phyloP scores from a whole-genome alignment of 2,329 filamentous ascomycete genomes.

The Epicoccum sorghinum region DNA sequence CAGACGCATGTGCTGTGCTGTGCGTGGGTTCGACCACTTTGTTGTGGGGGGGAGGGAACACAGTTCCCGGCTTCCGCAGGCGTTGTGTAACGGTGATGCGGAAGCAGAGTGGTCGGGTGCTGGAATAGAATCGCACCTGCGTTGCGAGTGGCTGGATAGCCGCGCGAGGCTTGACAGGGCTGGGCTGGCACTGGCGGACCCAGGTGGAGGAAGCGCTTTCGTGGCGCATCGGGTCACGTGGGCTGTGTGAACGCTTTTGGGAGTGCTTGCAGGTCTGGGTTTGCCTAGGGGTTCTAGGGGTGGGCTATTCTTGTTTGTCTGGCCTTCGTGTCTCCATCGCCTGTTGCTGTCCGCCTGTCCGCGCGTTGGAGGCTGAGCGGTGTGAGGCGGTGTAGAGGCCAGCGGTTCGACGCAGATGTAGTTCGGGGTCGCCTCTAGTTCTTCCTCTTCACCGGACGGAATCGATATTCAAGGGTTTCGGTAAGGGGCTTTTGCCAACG shows the following conservation, averaged over 20 bases:
- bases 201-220: neutral
- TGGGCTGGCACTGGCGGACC: too few species aligned
- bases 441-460: neutral
- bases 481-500: slow-evolving; percentile 6
- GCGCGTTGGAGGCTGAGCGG: slow-evolving; percentile 1
- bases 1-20: slow-evolving; percentile 3
- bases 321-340: neutral
- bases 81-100: slow-evolving; percentile 18
- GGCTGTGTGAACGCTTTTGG: slow-evolving; percentile 10
- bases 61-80: slow-evolving; percentile 16
- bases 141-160: slow-evolving; percentile 4
- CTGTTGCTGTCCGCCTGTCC: neutral
- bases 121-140: too few species aligned
- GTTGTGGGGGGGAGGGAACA: too few species aligned
- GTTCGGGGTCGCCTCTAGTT: neutral
- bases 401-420: slow-evolving; percentile 6
- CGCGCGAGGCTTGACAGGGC: slow-evolving; percentile 4
- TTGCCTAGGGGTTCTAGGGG: neutral
- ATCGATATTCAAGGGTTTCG: neutral
- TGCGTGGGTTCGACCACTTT: too few species aligned
- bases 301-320: slow-evolving; percentile 4
- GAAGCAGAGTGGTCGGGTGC: slow-evolving; percentile 4
- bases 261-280: neutral
- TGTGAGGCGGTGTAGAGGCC: slow-evolving; percentile 17
- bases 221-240: slow-evolving; percentile 6